Evolutionary conservation across 208 protist genomes (phyloP).

Genomic region (Leishmania martiniquensis): DNA sequence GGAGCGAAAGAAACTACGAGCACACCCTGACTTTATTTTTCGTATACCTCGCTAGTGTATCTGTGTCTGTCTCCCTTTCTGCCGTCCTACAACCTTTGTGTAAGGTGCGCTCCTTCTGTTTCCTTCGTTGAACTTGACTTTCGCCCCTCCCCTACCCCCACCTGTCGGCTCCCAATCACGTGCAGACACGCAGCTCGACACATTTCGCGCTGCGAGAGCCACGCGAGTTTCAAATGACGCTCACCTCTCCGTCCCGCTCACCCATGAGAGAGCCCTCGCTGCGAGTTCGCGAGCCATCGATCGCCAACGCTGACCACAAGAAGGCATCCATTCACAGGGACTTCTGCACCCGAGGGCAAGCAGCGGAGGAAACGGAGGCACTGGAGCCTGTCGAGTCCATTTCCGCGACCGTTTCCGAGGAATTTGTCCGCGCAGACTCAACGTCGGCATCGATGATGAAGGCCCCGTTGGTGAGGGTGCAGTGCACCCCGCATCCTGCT

Average conservation of each 20-base stretch:
- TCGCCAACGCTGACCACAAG: background rate
- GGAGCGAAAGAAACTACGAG: background rate
- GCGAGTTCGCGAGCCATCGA: constrained; percentile 14
- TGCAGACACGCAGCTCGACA: background rate
- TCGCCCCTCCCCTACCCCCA: background rate
- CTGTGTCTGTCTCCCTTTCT: background rate
- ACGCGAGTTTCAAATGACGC: background rate
- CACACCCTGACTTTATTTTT: background rate
- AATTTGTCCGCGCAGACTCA: background rate
- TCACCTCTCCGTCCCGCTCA: background rate
- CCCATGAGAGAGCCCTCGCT: constrained; percentile 10
- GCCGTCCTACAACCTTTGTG: too few relatives aligned
- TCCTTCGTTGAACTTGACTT: background rate
- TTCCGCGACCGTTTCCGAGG: background rate
- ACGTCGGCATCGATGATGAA: background rate
- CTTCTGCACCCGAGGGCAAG: background rate
- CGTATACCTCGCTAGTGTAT: background rate
- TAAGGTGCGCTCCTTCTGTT: too few relatives aligned
- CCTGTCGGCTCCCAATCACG: background rate
- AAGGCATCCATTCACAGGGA: background rate
- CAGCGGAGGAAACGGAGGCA: background rate
- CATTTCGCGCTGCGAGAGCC: background rate
- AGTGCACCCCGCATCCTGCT: background rate
- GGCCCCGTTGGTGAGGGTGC: constrained; percentile 2
- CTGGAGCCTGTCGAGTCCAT: background rate